Base-by-base conservation (phyloP, 176 grass and related monocot genomes). In the Avena eriantha region DNA sequence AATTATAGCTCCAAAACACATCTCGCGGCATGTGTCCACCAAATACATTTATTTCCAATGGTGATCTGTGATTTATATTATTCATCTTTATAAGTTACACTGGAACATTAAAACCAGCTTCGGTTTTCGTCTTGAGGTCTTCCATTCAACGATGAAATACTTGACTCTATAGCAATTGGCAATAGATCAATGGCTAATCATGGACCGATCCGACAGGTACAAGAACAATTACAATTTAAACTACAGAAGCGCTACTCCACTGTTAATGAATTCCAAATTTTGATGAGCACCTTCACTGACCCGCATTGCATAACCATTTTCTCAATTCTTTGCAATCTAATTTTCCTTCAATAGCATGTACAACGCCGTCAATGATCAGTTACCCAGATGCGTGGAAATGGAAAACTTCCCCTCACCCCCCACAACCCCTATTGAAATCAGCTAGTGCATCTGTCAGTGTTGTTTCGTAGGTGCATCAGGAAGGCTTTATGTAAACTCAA, bases 151-250 rank as follows among this genome's bases (percentile, higher is more conserved):
- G 14, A 63, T 46, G 22, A 9, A 69, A 77, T 77, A 12, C 29
- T 72, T 53, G 8, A 77, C n/a, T 71, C 26, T 50, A 69, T 75
- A 34, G 41, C 9, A 64, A 64, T 19, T 47, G 78, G 58, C 58
- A 26, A 83, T 34, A 79, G 29, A 41, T 41, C 7, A 7, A 41
- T 41, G 39, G 7, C 39, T 41, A 41, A 5, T 41, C 39, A 41
- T 41, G 39, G 39, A 41, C 5, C 7, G 39, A 41, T 7, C 39
- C 1, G 39, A 41, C 39, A 7, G 39, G 39, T 41, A 41, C 7
- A 41, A 41, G 39, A 41, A 41, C 39, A 41, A 41, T 41, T 41
- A 41, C 39, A 41, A 41, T 41, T 41, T 41, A 41, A 41, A 41
- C 39, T 41, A 41, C 39, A 41, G 39, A 41, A 41, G 39, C 39